phyloP scores from a whole-genome alignment of 2,329 filamentous ascomycete species.

The Pseudogymnoascus sp. region DNA sequence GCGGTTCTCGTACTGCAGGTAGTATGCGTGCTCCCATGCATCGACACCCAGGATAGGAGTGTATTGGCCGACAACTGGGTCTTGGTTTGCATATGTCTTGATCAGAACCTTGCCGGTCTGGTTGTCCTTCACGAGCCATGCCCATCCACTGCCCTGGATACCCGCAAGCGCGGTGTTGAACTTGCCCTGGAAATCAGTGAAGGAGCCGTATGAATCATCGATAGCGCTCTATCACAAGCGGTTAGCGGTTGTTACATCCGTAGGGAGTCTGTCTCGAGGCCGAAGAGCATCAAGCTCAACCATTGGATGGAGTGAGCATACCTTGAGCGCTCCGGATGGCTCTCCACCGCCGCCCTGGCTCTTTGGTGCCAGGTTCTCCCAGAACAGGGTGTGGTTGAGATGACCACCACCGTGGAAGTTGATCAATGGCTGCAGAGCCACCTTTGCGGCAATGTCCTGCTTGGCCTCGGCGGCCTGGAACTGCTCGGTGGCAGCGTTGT shows the following conservation, averaged over 20 bases:
- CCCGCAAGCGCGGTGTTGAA: conserved; percentile 53
- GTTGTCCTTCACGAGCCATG: conserved; percentile 49
- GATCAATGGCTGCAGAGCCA: conserved; percentile 50
- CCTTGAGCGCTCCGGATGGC: conserved; percentile 42
- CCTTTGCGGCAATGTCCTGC: conserved; percentile 45
- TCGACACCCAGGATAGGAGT: conserved; percentile 81
- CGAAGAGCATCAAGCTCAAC: conserved; percentile 10
- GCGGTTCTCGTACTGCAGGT: conserved; percentile 92
- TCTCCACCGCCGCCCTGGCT: conserved; percentile 57
- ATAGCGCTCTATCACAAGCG: conserved; percentile 25
- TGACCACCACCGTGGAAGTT: conserved; percentile 64
- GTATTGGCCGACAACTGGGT: conserved; percentile 78
- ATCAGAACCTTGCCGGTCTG: conserved; percentile 50
- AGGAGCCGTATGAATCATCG: conserved; percentile 40
- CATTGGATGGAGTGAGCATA: conserved; percentile 27
- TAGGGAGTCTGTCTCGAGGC: no score
- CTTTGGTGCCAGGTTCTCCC: conserved; percentile 63
- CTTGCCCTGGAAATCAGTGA: conserved; percentile 48
- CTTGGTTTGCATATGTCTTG: conserved; percentile 76
- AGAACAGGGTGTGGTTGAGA: conserved; percentile 62
- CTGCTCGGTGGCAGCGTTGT: conserved; percentile 73
- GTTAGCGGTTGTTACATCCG: conserved; percentile 19
- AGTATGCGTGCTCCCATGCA: conserved; percentile 95
- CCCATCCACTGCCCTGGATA: conserved; percentile 54
- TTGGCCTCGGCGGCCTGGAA: conserved; percentile 50